Evolutionary conservation across 2,329 filamentous ascomycete species (phyloP).

Genomic region (Colletotrichum sp.): DNA sequence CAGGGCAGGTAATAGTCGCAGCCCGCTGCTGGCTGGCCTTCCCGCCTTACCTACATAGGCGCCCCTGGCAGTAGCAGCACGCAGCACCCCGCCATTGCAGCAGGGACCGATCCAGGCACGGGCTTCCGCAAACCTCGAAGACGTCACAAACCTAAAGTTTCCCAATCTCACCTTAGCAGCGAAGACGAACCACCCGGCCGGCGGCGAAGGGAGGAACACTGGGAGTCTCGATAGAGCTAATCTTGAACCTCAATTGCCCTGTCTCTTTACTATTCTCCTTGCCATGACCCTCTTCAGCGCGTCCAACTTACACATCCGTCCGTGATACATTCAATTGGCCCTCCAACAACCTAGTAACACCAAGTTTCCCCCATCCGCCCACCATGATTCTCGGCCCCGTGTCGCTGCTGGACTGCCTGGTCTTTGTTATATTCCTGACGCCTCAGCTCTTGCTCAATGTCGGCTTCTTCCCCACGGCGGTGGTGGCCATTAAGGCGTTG

Average conservation of each 20-base stretch:
- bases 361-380: neutral
- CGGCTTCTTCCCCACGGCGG: conserved; percentile 63
- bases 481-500: conserved; percentile 64
- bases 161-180: conserved; percentile 2
- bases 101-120: neutral
- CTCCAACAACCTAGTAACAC: neutral
- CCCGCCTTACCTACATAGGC: neutral
- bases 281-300: neutral
- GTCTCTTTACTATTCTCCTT: neutral
- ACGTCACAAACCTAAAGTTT: conserved; percentile 7
- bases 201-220: conserved; percentile 9
- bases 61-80: neutral
- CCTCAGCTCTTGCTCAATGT: conserved; percentile 75
- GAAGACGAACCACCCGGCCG: neutral
- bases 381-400: conserved; percentile 77
- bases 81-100: neutral
- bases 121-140: conserved; percentile 2
- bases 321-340: neutral
- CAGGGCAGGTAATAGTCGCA: neutral
- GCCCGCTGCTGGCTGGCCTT: neutral
- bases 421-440: conserved; percentile 73
- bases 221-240: neutral
- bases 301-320: neutral
- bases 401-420: conserved; percentile 76
- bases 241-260: neutral